Base-by-base conservation (phyloP, 139 green algal species). In the Chlamydomonas sp. region DNA sequence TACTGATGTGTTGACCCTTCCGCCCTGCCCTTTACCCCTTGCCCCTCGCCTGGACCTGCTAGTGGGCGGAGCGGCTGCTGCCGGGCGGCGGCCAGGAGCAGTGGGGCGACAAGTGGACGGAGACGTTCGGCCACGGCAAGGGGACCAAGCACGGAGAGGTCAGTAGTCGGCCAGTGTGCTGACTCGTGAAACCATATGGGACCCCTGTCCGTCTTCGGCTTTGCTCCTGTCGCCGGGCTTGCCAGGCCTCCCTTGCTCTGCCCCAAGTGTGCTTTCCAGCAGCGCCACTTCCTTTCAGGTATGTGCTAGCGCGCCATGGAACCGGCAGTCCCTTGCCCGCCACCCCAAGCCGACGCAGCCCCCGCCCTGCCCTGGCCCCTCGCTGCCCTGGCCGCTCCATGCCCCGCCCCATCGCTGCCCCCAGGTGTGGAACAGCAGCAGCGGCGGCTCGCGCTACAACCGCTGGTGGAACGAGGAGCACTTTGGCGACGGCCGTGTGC, bases 21-120 rank as follows among this genome's bases (percentile, higher is more conserved):
- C 31, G 31, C 31, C 31, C 31, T 76, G 14, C 71, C 15, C 5
- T 17, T 76, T 76, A 9, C 15, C 31, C 71, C 16, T 76, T 57
- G 15, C 14, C 71, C 8, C 12, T 17, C 71, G 71, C 71, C 71
- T 17, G 15, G 5, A 14, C 68, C 15, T 12, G 10, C 12, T 12
- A 94, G 88, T 98, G 96, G 96, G 95, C 96, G 16, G 96, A 98
- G 93, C 85, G 93, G 16, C 60, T 92, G 83, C 73, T 95, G 68
- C 73, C 73, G 4, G 85, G 73, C 58, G 94, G 94, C 7, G 85
- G 78, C 9, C 83, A 83, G 31, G 91, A 96, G 85, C 91, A 97
- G 90, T 98, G 95, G 95, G 96, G 96, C 20, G 96, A 98, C 87
- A 98, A 98, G 91, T 98, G 96, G 96, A 92, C 93, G 59, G 96